Conservation (phyloP, 768 basidiomycete genomes). For the Pleurotus platypus region DNA sequence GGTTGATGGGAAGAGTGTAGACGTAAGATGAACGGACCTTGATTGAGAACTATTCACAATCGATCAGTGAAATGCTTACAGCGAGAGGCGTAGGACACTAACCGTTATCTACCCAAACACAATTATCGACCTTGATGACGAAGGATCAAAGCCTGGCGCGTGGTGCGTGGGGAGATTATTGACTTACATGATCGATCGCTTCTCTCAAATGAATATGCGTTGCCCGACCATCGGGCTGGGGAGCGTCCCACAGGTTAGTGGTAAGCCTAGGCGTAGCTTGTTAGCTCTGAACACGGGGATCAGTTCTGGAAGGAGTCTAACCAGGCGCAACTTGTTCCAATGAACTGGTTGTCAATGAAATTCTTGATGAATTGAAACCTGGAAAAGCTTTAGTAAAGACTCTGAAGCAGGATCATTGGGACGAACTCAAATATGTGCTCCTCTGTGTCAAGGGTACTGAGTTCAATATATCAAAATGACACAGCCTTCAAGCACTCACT, state of each 20-base stretch:
- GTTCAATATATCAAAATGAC: not conserved
- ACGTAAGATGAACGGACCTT: no score
- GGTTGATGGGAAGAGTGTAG: no score
- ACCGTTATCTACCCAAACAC: not conserved
- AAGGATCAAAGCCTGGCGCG: no score
- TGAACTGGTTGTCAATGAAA: not conserved
- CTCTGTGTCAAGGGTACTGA: not conserved
- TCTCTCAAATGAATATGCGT: not conserved
- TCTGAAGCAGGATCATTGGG: not conserved
- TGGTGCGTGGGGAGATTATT: not conserved
- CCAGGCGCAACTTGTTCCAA: not conserved
- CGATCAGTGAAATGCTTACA: no score
- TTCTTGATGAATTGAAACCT: not conserved
- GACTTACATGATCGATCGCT: not conserved
- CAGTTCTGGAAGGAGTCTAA: not conserved
- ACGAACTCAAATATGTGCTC: constrained; percentile 4
- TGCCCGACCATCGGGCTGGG: not conserved
- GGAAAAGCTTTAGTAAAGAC: not conserved
- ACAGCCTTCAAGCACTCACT: not conserved
- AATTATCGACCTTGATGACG: not conserved
- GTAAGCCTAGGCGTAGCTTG: not conserved
- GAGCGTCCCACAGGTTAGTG: not conserved
- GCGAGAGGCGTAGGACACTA: not conserved
- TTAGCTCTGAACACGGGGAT: not conserved
- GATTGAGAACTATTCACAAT: no score